Conservation (phyloP, 1,284 basidiomycete species). For the Jaminaea rosea region DNA sequence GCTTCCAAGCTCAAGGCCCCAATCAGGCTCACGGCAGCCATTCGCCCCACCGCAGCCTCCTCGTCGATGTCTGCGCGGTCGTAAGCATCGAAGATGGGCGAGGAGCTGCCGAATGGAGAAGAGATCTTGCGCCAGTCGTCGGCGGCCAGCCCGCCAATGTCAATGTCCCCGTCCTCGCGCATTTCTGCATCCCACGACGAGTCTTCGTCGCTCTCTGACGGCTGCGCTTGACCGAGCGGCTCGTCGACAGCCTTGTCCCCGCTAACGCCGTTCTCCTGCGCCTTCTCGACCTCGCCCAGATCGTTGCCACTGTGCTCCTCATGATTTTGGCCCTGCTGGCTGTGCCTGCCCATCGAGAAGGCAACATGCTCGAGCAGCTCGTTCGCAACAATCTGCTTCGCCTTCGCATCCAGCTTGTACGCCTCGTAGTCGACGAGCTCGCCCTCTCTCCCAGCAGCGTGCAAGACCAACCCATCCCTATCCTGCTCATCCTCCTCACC, state of each 20-base stretch:
- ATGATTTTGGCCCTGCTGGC: background rate
- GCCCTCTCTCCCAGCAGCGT: slow-evolving; percentile 40
- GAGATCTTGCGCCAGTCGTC: slow-evolving; percentile 4
- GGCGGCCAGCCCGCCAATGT: slow-evolving; percentile 1
- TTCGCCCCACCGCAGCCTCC: slow-evolving; percentile 74
- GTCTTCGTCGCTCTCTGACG: background rate
- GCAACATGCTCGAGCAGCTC: slow-evolving; percentile 44
- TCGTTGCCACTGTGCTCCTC: background rate
- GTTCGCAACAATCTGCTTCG: slow-evolving; percentile 22
- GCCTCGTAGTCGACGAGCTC: slow-evolving; percentile 30
- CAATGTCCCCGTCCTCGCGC: slow-evolving; percentile 3
- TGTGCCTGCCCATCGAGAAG: slow-evolving; percentile 22
- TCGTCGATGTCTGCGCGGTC: slow-evolving; percentile 39
- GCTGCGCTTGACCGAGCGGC: background rate
- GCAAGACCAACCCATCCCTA: slow-evolving; percentile 21
- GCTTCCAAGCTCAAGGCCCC: slow-evolving; percentile 59
- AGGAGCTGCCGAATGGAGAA: slow-evolving; percentile 2
- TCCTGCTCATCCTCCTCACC: background rate
- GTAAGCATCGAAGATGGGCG: slow-evolving; percentile 14
- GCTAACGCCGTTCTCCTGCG: background rate
- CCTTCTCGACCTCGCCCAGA: too few relatives aligned
- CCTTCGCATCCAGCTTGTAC: slow-evolving; percentile 31
- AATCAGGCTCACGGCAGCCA: slow-evolving; percentile 87
- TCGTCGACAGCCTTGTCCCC: too few relatives aligned
- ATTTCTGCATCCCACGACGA: slow-evolving; percentile 8